These are phyloP conservation scores for Sporobolomyces phaffii DNA, from an alignment of 768 basidiomycete genomes.

Conservation along the genomic window DNA sequence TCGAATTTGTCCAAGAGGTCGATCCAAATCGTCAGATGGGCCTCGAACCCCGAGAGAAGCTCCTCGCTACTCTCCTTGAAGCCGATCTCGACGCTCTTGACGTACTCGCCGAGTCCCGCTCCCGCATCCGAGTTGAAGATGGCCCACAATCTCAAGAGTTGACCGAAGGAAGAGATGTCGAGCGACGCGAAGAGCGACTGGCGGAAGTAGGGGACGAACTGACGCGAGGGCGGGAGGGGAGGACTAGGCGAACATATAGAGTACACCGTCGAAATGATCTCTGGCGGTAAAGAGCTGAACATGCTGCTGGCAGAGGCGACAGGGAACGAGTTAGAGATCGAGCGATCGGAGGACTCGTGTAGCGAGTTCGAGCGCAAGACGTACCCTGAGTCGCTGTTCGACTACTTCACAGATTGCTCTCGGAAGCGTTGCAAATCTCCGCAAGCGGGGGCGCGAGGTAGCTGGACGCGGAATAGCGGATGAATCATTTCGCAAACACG, in stretches of 20 bases:
- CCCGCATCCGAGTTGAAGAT: not conserved
- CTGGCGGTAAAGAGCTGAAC: conserved; percentile 10
- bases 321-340: not conserved
- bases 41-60: conserved; percentile 1
- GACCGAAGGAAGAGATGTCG: not conserved
- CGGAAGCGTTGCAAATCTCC: no score
- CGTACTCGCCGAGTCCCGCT: not conserved
- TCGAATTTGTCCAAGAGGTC: conserved; percentile 1
- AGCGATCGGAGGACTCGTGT: no score
- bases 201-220: conserved; percentile 26
- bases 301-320: not conserved
- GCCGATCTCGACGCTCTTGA: not conserved
- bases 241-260: not conserved
- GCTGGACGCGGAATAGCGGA: no score
- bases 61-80: conserved; percentile 10
- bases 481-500: no score
- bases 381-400: no score
- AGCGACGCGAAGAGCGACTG: not conserved
- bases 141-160: not conserved
- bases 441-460: no score
- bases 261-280: conserved; percentile 21
- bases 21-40: not conserved
- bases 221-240: conserved; percentile 1
- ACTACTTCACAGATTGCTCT: no score
- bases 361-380: no score